Conservation (phyloP, 352 stramenopile species). For the Phytopythium montanum region DNA sequence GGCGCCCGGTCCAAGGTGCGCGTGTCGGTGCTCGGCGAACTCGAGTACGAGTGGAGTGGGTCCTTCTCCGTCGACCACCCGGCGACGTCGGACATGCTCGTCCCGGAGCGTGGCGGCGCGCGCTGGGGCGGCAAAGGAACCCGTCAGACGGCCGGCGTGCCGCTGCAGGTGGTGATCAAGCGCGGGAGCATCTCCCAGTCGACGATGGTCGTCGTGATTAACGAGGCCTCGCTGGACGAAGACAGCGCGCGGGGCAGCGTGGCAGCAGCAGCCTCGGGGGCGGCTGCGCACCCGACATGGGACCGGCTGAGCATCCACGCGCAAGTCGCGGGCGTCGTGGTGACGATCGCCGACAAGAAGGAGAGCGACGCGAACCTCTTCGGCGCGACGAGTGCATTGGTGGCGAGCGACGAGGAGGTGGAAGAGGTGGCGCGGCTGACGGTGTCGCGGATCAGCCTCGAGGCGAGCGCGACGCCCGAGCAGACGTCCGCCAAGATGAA, state of each 20-base stretch:
- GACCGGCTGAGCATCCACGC: constrained; percentile 62
- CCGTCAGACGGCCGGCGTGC: constrained; percentile 6
- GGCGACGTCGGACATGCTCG: constrained; percentile 38
- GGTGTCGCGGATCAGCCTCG: constrained; percentile 60
- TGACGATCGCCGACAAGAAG: constrained; percentile 72
- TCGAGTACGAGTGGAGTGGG: constrained; percentile 64
- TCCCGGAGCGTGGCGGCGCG: constrained; percentile 41
- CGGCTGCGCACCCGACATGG: constrained; percentile 32
- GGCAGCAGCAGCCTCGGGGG: constrained; percentile 12
- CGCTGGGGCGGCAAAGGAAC: constrained; percentile 7
- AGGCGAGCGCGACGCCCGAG: constrained; percentile 36
- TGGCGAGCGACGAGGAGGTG: constrained; percentile 4
- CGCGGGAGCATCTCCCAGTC: constrained; percentile 69
- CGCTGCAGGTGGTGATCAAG: constrained; percentile 62
- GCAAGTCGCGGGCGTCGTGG: constrained; percentile 61
- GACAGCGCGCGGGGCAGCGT: not conserved
- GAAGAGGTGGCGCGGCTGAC: constrained; percentile 65
- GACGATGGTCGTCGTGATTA: constrained; percentile 69
- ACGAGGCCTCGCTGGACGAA: constrained; percentile 19
- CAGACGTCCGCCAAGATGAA: constrained; percentile 57
- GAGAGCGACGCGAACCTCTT: constrained; percentile 6
- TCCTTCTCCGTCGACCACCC: constrained; percentile 48
- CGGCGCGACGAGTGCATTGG: not conserved
- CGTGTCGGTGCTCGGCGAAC: constrained; percentile 48
- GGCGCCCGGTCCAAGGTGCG: constrained; percentile 46